Base-by-base conservation (phyloP, 257 asterid species). In the Gentiana straminea region DNA sequence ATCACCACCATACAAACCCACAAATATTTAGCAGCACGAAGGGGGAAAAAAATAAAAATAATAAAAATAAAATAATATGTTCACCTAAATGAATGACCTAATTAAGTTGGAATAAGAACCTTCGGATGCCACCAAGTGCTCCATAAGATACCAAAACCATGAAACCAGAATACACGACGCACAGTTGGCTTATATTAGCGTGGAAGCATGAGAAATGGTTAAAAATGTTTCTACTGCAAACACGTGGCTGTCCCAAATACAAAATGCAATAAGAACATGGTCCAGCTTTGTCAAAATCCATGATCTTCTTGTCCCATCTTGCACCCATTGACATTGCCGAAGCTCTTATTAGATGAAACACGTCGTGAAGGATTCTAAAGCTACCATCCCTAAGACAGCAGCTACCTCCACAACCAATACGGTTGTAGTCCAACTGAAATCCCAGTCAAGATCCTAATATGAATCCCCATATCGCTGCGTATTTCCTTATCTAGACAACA, bases 231-330 rank as follows among this genome's bases (percentile, higher is more conserved):
- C 86, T 73, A 75, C 75, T 49, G 79, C 85, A 79, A 60, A 83
- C 33, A 67, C 65, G 68, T 79, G 78, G 76, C 69, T 75, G 64
- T 77, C 77, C 84, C 70, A 70, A 64, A 74, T 67, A 70, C 85
- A 80, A 68, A 76, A 64, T 63, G 73, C 89, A 79, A 59, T 76
- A 79, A 81, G 84, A 79, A 72, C 85, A 79, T 60, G 62, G 77
- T 83, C 94, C 94, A 72, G 86, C 95, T 79, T 78, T 79, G 74
- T 66, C 72, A 82, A 76, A 77, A 76, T 89, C 93, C 94, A 72
- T 73, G 89, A 75, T 80, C 87, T 80, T 72, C 89, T 70, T 66
- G 89, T 81, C 72, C 81, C 73, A 78, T 86, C 94, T 86, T 86
- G 97, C 94, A 85, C 84, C 84, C 77, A 81, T 77, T 78, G 95